phyloP scores from a whole-genome alignment of 805 yeast genomes.

The Candida peoriensis region DNA sequence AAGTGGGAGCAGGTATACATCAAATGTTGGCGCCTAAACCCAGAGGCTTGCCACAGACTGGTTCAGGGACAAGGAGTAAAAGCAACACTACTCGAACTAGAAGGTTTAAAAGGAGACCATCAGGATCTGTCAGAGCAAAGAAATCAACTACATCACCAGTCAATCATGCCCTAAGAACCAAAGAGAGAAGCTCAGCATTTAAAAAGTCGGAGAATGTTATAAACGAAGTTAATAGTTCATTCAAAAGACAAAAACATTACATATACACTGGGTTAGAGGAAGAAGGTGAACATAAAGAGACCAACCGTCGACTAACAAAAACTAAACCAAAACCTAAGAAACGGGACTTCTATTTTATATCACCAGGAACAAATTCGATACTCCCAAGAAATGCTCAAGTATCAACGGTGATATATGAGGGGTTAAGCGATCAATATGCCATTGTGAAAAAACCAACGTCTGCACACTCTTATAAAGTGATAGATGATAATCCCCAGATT shows the following conservation, averaged over 20 bases:
- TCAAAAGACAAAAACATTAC: too few species aligned
- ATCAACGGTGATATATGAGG: constrained; percentile 18
- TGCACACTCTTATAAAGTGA: not conserved
- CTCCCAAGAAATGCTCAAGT: constrained; percentile 15
- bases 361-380: constrained; percentile 10
- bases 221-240: too few species aligned
- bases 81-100: too few species aligned
- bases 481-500: constrained; percentile 2
- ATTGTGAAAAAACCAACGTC: constrained; percentile 5
- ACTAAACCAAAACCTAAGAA: not conserved
- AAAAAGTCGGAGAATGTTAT: too few species aligned
- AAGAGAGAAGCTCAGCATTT: too few species aligned
- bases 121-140: constrained; percentile 1
- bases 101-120: constrained; percentile 4
- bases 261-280: too few species aligned
- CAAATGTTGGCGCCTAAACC: constrained; percentile 12
- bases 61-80: too few species aligned
- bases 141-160: not conserved
- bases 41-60: too few species aligned
- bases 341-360: constrained; percentile 3
- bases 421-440: constrained; percentile 16
- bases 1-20: constrained; percentile 4
- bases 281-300: too few species aligned
- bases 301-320: not conserved
- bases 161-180: too few species aligned